Conservation (phyloP, 2,329 filamentous ascomycete genomes). For the Trichoderma koningiopsis region DNA sequence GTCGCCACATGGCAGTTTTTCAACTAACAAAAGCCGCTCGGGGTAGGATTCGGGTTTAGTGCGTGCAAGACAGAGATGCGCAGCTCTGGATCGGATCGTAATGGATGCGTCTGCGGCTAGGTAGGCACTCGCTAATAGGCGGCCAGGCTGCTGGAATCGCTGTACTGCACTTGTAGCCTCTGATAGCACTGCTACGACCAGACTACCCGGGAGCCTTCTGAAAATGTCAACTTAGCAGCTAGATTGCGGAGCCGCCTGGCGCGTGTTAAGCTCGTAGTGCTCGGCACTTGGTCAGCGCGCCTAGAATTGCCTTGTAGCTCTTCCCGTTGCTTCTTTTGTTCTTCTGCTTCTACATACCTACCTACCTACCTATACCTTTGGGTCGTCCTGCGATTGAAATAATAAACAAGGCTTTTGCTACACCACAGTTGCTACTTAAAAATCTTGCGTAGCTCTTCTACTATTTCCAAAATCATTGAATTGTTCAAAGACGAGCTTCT, state of each 20-base stretch:
- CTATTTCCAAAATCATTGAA: background rate
- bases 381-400: background rate
- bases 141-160: background rate
- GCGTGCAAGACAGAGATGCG: background rate
- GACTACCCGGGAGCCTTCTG: background rate
- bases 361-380: background rate
- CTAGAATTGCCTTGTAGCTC: background rate
- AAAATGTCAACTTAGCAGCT: background rate
- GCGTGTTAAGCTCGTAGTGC: conserved; percentile 13
- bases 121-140: background rate
- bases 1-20: conserved; percentile 10
- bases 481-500: background rate
- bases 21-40: background rate
- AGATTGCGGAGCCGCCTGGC: conserved; percentile 23
- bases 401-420: background rate
- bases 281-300: conserved; percentile 21
- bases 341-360: background rate
- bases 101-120: conserved; percentile 14
- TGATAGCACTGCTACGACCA: background rate
- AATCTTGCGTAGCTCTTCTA: background rate
- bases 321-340: background rate
- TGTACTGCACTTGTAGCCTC: background rate
- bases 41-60: background rate
- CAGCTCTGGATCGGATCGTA: background rate
- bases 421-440: background rate